Percentiles rank a stretch among this genome's conserved stretches.
These are phyloP conservation scores for Calocera cornea DNA, from an alignment of 768 basidiomycete genomes.

Conservation along the genomic window DNA sequence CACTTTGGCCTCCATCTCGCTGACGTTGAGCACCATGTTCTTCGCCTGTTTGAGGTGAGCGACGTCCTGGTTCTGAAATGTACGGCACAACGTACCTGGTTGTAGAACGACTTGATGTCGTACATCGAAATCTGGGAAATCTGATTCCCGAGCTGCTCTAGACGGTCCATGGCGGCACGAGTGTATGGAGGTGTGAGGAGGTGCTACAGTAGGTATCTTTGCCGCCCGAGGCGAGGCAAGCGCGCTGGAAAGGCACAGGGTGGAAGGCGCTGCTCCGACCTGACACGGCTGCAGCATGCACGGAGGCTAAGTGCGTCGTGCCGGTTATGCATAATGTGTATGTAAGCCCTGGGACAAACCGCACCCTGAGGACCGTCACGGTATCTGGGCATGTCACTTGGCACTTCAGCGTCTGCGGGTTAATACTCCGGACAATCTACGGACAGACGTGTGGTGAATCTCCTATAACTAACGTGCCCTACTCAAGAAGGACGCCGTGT, in stretches of 20 bases:
- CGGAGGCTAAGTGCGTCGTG: too few relatives aligned
- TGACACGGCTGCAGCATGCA: too few relatives aligned
- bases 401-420: too few relatives aligned
- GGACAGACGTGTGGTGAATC: too few relatives aligned
- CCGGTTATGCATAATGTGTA: too few relatives aligned
- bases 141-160: slow-evolving; percentile 60
- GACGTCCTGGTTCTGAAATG: background rate
- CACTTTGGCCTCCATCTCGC: slow-evolving; percentile 95
- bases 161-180: slow-evolving; percentile 48
- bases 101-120: slow-evolving; percentile 90
- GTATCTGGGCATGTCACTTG: too few relatives aligned
- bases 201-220: background rate
- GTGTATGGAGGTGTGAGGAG: background rate
- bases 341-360: too few relatives aligned
- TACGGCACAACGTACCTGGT: slow-evolving; percentile 44
- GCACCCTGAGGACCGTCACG: too few relatives aligned
- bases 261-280: too few relatives aligned
- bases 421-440: too few relatives aligned
- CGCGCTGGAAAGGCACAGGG: background rate
- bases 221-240: background rate
- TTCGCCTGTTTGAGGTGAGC: slow-evolving; percentile 47
- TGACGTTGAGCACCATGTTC: slow-evolving; percentile 90
- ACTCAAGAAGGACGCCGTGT: too few relatives aligned
- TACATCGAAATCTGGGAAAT: slow-evolving; percentile 78
- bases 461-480: too few relatives aligned